Evolutionary conservation across 345 rosid genomes (phyloP).

Genomic region (Eucalyptus microcorys): DNA sequence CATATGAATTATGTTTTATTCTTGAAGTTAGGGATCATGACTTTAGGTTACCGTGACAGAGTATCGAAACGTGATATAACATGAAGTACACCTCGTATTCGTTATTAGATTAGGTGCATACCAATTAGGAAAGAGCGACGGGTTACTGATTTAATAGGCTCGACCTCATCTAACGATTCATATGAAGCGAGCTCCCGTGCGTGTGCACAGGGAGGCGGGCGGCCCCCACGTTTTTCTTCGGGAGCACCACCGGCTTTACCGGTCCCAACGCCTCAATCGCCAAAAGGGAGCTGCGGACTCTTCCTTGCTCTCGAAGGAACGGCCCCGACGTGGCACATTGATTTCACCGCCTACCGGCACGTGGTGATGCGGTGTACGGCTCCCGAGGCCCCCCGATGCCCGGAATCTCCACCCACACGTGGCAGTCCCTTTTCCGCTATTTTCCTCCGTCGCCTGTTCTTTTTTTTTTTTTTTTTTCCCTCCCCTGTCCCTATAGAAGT

Average conservation of each 20-base stretch:
- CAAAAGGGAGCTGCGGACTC: background rate
- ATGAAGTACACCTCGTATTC: no score
- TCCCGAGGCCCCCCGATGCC: background rate
- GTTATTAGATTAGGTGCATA: background rate
- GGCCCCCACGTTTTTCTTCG: background rate
- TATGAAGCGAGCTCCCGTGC: background rate
- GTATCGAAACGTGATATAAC: no score
- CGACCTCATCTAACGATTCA: background rate
- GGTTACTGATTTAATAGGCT: fast-evolving
- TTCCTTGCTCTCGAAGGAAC: background rate
- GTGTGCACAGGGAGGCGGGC: background rate
- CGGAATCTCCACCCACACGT: background rate
- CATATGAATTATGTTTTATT: background rate
- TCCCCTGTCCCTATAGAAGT: background rate
- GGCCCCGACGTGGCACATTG: background rate
- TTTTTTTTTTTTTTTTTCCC: no score
- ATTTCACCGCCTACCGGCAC: background rate
- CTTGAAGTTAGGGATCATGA: fast-evolving
- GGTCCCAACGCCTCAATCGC: background rate
- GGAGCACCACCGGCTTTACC: background rate
- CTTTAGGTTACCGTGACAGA: fast-evolving
- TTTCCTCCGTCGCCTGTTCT: background rate
- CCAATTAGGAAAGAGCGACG: fast-evolving
- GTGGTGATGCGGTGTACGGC: background rate
- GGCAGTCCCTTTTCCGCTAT: background rate